Evolutionary conservation across 2,329 filamentous ascomycete genomes (phyloP), one percentile per base, ranked within the genome.

Genomic region (Aspergillus unguis): DNA sequence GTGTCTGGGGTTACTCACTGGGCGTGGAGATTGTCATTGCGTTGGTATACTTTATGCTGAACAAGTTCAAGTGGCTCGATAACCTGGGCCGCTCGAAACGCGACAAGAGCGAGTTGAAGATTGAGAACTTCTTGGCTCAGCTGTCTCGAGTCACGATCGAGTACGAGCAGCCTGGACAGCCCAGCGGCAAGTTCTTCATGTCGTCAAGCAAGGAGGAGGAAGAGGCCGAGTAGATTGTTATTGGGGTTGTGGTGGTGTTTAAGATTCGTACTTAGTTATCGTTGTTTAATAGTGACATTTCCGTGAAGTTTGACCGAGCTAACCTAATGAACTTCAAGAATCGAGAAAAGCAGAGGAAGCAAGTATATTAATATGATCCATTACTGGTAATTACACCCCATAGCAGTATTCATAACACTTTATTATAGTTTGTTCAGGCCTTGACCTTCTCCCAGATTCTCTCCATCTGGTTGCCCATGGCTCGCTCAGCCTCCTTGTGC

Each of bases 1-100:
- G 77, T 6, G 72, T 79, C 56, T 80, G 77, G 77, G 65, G 73
- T 36, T 80, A 74, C 63, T 78, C 77, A 1, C 71, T 80, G 33
- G 76, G 74, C 41, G 76, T 78, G 45, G 76, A 75, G 40, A 77
- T 79, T 46, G 75, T 79, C 47, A 77, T 79, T 55, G 77, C 77
- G 31, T 71, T 80, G 49, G 71, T 79, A 46, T 79, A 80, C 65
- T 77, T 71, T 62, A 65, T 72, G 48, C 66, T 79, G 52, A 77
- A 76, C 59, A 71, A 69, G 53, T 66, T 76, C 56, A 52, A 63
- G 49, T 75, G 71, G 72, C 68, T 77, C 17, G 71, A 75, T 56
- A 68, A 80, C 53, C 68, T 80, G 6, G 77, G 77, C 53, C 75
- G 77, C 50, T 68, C 70, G 56, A 75, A 72, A 64, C 71, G 76